These are phyloP conservation scores for Murraya koenigii DNA, from an alignment of 345 rosid species.

Conservation along the genomic window DNA sequence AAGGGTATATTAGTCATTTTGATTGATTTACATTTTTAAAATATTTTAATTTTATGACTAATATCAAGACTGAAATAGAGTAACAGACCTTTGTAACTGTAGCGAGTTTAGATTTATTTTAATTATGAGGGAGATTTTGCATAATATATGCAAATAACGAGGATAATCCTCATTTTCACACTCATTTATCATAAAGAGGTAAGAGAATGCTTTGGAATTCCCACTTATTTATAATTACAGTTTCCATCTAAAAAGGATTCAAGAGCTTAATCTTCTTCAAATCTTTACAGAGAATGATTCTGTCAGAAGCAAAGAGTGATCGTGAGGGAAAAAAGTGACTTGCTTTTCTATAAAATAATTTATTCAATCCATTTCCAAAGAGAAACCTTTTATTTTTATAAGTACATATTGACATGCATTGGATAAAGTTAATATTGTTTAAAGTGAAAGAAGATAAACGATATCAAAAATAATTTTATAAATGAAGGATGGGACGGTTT, in stretches of 20 bases:
- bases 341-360: neutral
- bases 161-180: too few species aligned
- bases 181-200: too few species aligned
- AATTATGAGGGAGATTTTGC: too few species aligned
- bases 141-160: too few species aligned
- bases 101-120: too few species aligned
- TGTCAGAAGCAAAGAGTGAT: neutral
- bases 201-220: neutral
- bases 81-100: too few species aligned
- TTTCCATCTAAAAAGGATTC: neutral
- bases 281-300: neutral
- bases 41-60: too few species aligned
- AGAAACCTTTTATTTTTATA: neutral
- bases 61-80: too few species aligned
- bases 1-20: too few species aligned
- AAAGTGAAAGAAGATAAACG: neutral
- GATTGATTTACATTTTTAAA: too few species aligned
- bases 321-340: neutral
- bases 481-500: neutral
- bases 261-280: neutral
- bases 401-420: neutral
- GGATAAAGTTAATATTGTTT: neutral
- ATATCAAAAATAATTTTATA: neutral
- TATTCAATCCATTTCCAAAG: neutral
- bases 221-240: neutral